phyloP scores from a whole-genome alignment of 75 land plant genomes.

The Pinus taeda region DNA sequence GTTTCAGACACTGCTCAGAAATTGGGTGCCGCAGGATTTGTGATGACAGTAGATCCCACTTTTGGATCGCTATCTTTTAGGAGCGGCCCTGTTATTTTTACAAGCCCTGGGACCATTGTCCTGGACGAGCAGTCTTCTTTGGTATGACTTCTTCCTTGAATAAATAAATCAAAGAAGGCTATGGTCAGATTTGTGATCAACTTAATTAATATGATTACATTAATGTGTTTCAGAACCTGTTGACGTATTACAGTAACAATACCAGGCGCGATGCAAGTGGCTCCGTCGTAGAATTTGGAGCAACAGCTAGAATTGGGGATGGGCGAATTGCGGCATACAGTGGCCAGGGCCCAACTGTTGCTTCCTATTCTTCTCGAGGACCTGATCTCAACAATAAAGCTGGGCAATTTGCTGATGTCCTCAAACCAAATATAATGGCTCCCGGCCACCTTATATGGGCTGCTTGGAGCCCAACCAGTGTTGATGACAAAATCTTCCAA shows the following conservation, averaged over 20 bases:
- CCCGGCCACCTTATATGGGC: conserved; percentile 76
- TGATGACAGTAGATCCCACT: conserved; percentile 25
- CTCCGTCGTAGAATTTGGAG: conserved; percentile 29
- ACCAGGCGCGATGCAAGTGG: conserved; percentile 31
- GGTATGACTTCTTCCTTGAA: conserved; percentile 4
- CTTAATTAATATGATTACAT: no score
- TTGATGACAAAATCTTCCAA: conserved; percentile 28
- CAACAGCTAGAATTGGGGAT: conserved; percentile 48
- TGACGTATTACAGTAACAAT: conserved; percentile 46
- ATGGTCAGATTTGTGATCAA: no score
- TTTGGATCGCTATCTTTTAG: conserved; percentile 7
- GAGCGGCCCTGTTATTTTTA: conserved; percentile 9
- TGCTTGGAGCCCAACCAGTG: conserved; percentile 63
- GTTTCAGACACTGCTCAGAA: conserved; percentile 34
- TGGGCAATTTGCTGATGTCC: conserved; percentile 55
- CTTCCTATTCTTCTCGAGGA: conserved; percentile 67
- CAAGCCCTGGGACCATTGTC: conserved; percentile 23
- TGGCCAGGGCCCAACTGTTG: conserved; percentile 47
- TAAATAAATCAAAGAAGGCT: no score
- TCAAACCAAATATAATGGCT: conserved; percentile 67
- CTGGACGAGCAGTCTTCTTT: conserved; percentile 10
- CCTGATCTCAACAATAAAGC: conserved; percentile 54
- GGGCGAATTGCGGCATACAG: conserved; percentile 40
- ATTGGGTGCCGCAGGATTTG: conserved; percentile 58
- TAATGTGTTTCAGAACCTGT: conserved; percentile 28